Evolutionary conservation across 139 green algal species (phyloP).

Genomic region (Chlamydomonas sphaeroides): DNA sequence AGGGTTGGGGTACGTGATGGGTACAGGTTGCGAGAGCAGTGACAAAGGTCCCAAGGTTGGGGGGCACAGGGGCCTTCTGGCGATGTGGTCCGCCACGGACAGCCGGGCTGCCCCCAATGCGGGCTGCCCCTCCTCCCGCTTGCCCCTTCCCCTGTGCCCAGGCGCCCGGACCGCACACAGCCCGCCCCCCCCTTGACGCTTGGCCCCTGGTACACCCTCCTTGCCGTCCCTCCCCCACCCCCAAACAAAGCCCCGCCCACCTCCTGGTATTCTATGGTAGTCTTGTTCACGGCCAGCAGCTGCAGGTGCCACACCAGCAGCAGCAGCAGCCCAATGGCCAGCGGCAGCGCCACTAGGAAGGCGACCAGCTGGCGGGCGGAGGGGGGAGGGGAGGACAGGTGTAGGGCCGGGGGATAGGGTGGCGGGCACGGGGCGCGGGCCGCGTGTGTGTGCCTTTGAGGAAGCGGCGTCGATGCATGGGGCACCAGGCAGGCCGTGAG

Average conservation of each 20-base stretch:
- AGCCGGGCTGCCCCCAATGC: too few species aligned
- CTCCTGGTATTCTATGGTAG: constrained; percentile 88
- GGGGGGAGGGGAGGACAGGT: too few species aligned
- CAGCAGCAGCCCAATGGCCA: constrained; percentile 67
- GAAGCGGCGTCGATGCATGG: too few species aligned
- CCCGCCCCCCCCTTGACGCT: not conserved
- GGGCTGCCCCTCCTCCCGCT: too few species aligned
- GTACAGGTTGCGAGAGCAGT: not conserved
- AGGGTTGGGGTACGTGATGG: not conserved
- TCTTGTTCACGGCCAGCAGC: constrained; percentile 81
- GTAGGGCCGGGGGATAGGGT: too few species aligned
- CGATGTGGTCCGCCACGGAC: too few species aligned
- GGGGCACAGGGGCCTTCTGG: not conserved
- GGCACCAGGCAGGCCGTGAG: too few species aligned
- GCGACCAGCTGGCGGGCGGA: constrained; percentile 55
- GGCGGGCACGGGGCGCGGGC: too few species aligned
- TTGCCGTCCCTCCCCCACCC: not conserved
- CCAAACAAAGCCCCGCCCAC: constrained; percentile 7
- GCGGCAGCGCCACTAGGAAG: constrained; percentile 63
- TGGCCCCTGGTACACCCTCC: not conserved
- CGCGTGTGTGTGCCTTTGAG: too few species aligned
- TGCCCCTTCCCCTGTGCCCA: not conserved
- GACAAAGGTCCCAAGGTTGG: not conserved
- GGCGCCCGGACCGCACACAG: not conserved
- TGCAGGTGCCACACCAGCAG: constrained; percentile 84